A percentile compares a stretch with the other conserved stretches of the same genome.
phyloP scores from a whole-genome alignment of 805 yeast species.

The Saccharomycopsis capsularis region DNA sequence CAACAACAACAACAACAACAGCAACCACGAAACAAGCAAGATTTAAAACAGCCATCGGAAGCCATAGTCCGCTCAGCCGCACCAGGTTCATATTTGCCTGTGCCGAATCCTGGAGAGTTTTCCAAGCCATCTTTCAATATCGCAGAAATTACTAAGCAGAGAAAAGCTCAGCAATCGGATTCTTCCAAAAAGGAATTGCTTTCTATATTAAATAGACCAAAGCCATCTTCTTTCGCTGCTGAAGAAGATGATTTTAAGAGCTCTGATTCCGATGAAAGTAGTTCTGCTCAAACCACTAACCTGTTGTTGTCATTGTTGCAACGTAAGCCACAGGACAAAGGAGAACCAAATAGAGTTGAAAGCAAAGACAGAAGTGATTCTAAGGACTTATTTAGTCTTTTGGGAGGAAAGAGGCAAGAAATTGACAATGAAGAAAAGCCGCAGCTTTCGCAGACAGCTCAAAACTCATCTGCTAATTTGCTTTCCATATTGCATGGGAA shows the following conservation, averaged over 20 bases:
- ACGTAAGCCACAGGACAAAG: not conserved
- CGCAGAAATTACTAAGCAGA: constrained; percentile 8
- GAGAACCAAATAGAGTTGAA: not conserved
- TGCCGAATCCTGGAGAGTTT: constrained; percentile 18
- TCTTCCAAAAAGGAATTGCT: constrained; percentile 14
- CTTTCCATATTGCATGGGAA: not conserved
- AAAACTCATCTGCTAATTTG: not conserved
- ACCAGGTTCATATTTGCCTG: not conserved
- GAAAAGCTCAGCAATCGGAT: constrained; percentile 4
- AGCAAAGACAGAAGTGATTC: not conserved
- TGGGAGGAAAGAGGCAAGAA: not conserved
- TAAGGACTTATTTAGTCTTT: not conserved
- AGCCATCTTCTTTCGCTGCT: too few species aligned
- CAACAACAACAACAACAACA: constrained; percentile 2
- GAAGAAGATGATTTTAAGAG: not conserved
- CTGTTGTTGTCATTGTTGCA: not conserved
- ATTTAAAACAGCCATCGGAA: constrained; percentile 3
- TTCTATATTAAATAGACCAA: constrained; percentile 15
- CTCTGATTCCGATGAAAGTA: not conserved
- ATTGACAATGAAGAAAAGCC: not conserved
- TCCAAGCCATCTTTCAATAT: constrained; percentile 16
- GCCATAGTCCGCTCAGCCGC: constrained; percentile 1
- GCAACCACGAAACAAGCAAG: too few species aligned
- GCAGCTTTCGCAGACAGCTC: not conserved
- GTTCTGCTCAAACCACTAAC: not conserved